Base-by-base conservation (phyloP, 441 rosid species). In the Rhodomyrtus psidioides region DNA sequence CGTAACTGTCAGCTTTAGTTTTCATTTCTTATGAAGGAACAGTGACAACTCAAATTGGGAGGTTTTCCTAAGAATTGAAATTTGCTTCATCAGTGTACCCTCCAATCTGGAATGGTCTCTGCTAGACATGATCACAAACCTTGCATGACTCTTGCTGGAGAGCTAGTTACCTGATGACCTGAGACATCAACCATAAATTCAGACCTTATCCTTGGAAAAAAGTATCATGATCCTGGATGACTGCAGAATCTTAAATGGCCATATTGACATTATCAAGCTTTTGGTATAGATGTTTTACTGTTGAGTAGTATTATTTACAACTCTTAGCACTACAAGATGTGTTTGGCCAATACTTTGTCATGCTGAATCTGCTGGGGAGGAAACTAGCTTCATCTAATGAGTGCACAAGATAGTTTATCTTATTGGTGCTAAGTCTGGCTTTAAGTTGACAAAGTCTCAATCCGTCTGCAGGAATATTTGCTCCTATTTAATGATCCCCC, bases 401-500 rank as follows among this genome's bases (percentile, higher is more conserved):
- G 10, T 12, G 24, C 51, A 42, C 51, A 74, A 42, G 51, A 74
- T 74, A 74, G 51, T 74, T 21, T 74, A 39, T 74, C 16, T 42
- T 23, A 39, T 74, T 74, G 9, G n/a, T 0, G 10, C 51, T 39
- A 23, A 39, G 51, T 74, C 81, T 74, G 81, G 42, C 49, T 42
- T 39, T 44, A 81, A 75, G 51, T 55, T 42, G 70, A 51, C 54
- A 9, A 53, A 39, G 46, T 39, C 49, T 30, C 30, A 6, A 44
- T 82, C 53, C 34, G 81, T 42, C 81, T 88, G 90, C 96, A 96
- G 99, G 98, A 96, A 82, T 96, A 96, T 88, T 85, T 96, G 90
- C 91, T 96, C 83, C 90, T 94, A 85, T 96, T 94, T 91, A 94
- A 93, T 84, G 92, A 91, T 74, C 94, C 93, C 65, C 93, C 94